Evolutionary conservation across 306 rosid species (phyloP), one percentile per base, ranked within the genome.

Genomic region (Corylus heterophylla): DNA sequence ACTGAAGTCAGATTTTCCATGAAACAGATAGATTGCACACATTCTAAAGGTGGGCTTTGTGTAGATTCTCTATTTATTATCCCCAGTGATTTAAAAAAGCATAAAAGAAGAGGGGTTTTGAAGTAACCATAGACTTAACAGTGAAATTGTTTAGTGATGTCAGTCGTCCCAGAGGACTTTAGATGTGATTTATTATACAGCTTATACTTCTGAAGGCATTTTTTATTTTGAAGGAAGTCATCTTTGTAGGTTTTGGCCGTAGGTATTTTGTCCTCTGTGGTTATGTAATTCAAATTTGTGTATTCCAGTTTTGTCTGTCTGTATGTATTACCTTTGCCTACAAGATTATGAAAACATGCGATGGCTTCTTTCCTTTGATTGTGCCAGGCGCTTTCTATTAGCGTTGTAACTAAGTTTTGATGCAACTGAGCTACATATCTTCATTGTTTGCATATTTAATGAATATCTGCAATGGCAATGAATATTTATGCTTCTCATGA

Each of bases 1-100:
- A 85, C 92, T 0, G 89, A 93, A 89, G 87, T 95, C 73, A 86
- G 88, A 81, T 91, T 91, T 85, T 95, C 98, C 81, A 93, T 95
- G 98, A 95, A 93, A 84, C 99, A 93, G 90, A 93, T 93, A 14
- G 99, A 93, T 78, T 95, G 99, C 73, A 95, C 98, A 13, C 99
- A 91, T 77, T 91, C 97, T 22, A 93, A 95, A 89, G 99, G 98
- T 31, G 99, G 97, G 54, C 86, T 93, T 78, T 95, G 99, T 75
- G 96, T 91, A 74, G 99, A 95, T 88, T 90, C 99, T 74, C 94
- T 95, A 82, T 89, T 82, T 67, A 95, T 95, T 75, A 54, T 89
- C 75, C 99, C 98, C 22, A 90, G 97, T 79, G 45, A 83, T 80
- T 82, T 90, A 86, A 88, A 80, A 81, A 90, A 87, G 50, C 85